Percentiles rank a stretch among this genome's conserved stretches.
These are phyloP conservation scores for Trypanosoma grayi DNA, from an alignment of 208 protist species.

Conservation along the genomic window DNA sequence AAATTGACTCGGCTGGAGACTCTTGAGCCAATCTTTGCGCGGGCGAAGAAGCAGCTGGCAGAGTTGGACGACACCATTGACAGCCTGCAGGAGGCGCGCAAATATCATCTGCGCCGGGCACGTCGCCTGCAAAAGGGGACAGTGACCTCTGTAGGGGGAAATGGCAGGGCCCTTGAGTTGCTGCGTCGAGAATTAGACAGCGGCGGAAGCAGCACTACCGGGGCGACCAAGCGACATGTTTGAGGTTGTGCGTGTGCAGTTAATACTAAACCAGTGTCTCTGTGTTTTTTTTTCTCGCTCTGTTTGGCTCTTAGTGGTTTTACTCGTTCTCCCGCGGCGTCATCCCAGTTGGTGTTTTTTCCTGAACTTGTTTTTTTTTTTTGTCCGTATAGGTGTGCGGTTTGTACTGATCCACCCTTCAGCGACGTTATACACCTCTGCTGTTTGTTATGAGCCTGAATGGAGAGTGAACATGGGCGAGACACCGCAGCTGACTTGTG, in stretches of 20 bases:
- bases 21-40: constrained; percentile 43
- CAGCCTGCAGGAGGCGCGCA: constrained; percentile 58
- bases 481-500: too few species aligned
- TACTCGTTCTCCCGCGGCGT: too few species aligned
- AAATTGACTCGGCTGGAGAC: constrained; percentile 47
- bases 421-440: too few species aligned
- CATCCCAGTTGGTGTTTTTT: too few species aligned
- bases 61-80: constrained; percentile 77
- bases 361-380: too few species aligned
- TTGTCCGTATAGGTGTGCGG: too few species aligned
- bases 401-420: too few species aligned
- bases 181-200: constrained; percentile 1
- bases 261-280: background rate
- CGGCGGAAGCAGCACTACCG: background rate
- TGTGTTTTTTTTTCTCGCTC: too few species aligned
- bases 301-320: too few species aligned
- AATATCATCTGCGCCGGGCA: constrained; percentile 60
- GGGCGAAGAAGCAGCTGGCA: constrained; percentile 47
- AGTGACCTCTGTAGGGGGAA: background rate
- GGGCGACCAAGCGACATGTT: background rate
- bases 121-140: constrained; percentile 47
- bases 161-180: constrained; percentile 6
- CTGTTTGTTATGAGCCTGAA: too few species aligned
- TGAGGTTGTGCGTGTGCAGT: background rate
- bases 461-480: too few species aligned